A percentile compares a stretch with the other conserved stretches of the same genome.
Evolutionary conservation across 208 protist species (phyloP).

Genomic region (Trypanosoma lewisi): DNA sequence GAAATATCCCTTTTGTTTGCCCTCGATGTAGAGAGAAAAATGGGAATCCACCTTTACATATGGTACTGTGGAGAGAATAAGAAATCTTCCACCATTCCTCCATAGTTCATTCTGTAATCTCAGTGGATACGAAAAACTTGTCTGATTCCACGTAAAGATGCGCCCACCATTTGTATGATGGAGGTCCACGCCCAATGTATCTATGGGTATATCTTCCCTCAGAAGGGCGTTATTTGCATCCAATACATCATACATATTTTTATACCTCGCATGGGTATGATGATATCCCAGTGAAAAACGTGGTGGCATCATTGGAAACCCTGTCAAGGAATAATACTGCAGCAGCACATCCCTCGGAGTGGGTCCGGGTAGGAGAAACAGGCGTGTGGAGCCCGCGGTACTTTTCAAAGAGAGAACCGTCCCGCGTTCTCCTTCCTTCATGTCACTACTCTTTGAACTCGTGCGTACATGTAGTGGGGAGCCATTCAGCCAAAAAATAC

Average conservation of each 20-base stretch:
- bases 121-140: conserved; percentile 88
- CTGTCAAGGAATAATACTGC: conserved; percentile 94
- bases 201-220: conserved; percentile 31
- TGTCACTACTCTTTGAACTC: neutral
- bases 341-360: conserved; percentile 73
- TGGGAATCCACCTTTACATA: conserved; percentile 89
- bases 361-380: conserved; percentile 93
- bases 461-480: conserved; percentile 20
- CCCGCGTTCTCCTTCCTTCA: neutral
- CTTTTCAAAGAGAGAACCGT: conserved; percentile 64
- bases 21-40: conserved; percentile 78
- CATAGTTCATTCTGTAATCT: conserved; percentile 82
- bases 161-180: conserved; percentile 23
- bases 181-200: conserved; percentile 32
- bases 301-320: conserved; percentile 91
- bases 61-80: conserved; percentile 96
- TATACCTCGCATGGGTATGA: conserved; percentile 46
- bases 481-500: conserved; percentile 44
- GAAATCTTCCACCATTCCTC: conserved; percentile 69
- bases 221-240: conserved; percentile 29
- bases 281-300: conserved; percentile 95
- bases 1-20: conserved; percentile 60
- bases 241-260: neutral
- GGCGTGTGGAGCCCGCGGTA: conserved; percentile 90
- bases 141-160: conserved; percentile 48